Evolutionary conservation across 1,139 yeast genomes (phyloP).

Genomic region (Geotrichum reessii): DNA sequence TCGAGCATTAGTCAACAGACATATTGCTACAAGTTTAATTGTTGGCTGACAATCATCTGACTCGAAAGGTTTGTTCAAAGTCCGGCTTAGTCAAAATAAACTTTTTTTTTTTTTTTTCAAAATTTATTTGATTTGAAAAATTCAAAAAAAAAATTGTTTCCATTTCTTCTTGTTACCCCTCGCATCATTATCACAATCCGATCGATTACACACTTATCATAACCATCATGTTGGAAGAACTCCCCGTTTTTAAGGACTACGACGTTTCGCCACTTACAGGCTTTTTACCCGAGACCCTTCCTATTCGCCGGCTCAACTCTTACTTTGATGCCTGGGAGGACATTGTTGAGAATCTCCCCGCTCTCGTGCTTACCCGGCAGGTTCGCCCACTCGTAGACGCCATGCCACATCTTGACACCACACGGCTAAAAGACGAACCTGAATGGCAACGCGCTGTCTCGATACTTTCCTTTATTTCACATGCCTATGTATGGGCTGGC

Average conservation of each 20-base stretch:
- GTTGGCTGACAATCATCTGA: neutral
- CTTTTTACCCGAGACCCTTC: slow-evolving; percentile 66
- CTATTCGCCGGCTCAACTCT: slow-evolving; percentile 50
- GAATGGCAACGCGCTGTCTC: slow-evolving; percentile 77
- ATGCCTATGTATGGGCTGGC: slow-evolving; percentile 85
- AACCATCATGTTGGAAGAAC: slow-evolving; percentile 14
- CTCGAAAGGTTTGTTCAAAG: too few relatives aligned
- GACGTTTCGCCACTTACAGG: slow-evolving; percentile 69
- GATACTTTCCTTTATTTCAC: slow-evolving; percentile 69
- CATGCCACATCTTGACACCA: slow-evolving; percentile 50
- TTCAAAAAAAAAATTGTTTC: slow-evolving; percentile 25
- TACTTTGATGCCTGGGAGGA: slow-evolving; percentile 78
- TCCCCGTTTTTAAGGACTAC: slow-evolving; percentile 54
- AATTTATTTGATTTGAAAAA: slow-evolving; percentile 10
- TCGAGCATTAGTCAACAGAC: too few relatives aligned
- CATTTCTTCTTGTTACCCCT: slow-evolving; percentile 21
- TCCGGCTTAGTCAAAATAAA: neutral
- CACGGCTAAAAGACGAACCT: slow-evolving; percentile 40
- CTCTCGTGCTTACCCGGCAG: slow-evolving; percentile 60
- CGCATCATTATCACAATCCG: slow-evolving; percentile 21
- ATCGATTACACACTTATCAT: slow-evolving; percentile 26
- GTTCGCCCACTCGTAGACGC: slow-evolving; percentile 56
- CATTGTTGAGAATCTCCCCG: slow-evolving; percentile 60
- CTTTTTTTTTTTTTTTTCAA: neutral
- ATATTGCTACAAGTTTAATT: too few relatives aligned